Evolutionary conservation across 2,329 filamentous ascomycete species (phyloP).

Genomic region (Aspergillus flavus): DNA sequence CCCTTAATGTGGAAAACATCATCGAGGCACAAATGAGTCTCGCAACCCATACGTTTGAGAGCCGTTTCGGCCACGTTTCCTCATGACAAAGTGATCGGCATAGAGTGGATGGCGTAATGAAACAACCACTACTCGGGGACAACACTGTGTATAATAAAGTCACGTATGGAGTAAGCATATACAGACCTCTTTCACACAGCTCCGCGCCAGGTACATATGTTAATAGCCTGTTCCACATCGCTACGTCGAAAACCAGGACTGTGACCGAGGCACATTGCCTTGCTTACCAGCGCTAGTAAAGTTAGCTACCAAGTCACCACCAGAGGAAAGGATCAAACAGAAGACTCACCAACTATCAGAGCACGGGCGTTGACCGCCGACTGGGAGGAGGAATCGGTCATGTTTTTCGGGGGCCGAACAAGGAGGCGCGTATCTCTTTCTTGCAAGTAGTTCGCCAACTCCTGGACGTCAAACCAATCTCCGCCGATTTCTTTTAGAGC

Average conservation of each 20-base stretch:
- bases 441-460: not conserved
- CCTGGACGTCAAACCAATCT: not conserved
- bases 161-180: not conserved
- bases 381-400: not conserved
- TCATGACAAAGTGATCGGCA: not conserved
- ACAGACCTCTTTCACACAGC: not conserved
- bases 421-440: not conserved
- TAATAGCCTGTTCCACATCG: slow-evolving; percentile 19
- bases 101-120: not conserved
- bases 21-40: not conserved
- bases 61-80: not conserved
- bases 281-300: slow-evolving; percentile 5
- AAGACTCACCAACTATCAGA: not conserved
- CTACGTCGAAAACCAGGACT: slow-evolving; percentile 18
- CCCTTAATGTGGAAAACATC: not conserved
- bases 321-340: not conserved
- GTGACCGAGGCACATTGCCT: slow-evolving; percentile 18
- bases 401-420: not conserved
- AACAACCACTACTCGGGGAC: not conserved
- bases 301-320: not conserved
- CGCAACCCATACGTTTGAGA: not conserved
- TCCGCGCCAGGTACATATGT: not conserved
- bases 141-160: not conserved
- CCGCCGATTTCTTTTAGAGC: not conserved
- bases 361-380: not conserved